Base-by-base conservation (phyloP, 257 asterid species). In the Capsicum rhomboideum region DNA sequence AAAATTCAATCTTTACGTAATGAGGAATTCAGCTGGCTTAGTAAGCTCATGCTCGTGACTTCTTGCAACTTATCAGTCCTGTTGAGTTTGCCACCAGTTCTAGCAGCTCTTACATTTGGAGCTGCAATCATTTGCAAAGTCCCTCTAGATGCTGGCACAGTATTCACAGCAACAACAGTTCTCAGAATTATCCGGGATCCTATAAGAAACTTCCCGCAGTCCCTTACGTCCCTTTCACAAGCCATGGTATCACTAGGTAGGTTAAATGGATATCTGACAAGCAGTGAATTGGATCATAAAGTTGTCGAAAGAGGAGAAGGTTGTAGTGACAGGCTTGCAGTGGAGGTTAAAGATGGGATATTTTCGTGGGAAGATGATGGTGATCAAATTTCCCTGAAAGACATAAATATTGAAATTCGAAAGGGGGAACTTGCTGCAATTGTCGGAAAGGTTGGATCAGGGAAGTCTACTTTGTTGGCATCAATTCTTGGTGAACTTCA, bases 361-460 rank as follows among this genome's bases (percentile, higher is more conserved):
- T 93, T 93, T 83, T 79, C 90, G 1, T 93, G 97, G 97, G 97
- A 92, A 16, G 97, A 93, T 29, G 88, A 89, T 29, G 89, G 88
- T 20, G 87, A 7, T 2, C 69, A 82, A 14, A 16, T 40, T 6
- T 89, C 86, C 58, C 85, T 93, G 55, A 63, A 87, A 77, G 84
- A 86, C 72, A 9, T 93, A 67, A 85, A 85, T 26, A 86, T 93
- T 12, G 89, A 89, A 87, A 87, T 93, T 6, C 89, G 44, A 87
- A 92, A 87, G 89, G 96, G 97, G 26, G 90, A 93, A 89, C 90
- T 93, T 44, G 92, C 96, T 6, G 96, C 97, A 14, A 87, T 93
- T 83, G 96, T 93, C 83, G 97, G 97, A 72, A 93, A 91, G 1
- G 97, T 93, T 55, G 97, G 96, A 84, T 93, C 97, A 0, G 97